Percentiles rank a stretch among this genome's conserved stretches.
Evolutionary conservation across 208 protist species (phyloP).

Genomic region (Wallacemonas sp.): DNA sequence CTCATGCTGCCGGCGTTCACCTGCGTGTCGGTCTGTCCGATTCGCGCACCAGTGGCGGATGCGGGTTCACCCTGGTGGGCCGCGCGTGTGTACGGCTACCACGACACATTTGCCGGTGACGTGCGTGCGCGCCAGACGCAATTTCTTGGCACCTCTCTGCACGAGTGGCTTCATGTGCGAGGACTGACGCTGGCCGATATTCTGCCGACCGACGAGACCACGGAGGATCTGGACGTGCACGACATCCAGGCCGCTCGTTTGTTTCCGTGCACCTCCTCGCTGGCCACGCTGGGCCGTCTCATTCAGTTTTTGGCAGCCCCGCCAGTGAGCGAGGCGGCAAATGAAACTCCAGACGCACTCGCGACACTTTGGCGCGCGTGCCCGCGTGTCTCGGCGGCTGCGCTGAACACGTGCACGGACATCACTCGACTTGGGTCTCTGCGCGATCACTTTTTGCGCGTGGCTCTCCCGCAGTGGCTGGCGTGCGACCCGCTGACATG

Average conservation of each 20-base stretch:
- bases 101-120: slow-evolving; percentile 38
- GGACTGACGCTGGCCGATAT: slow-evolving; percentile 27
- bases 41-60: slow-evolving; percentile 1
- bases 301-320: slow-evolving; percentile 27
- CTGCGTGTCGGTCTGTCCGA: slow-evolving; percentile 43
- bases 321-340: slow-evolving; percentile 4
- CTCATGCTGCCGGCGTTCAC: slow-evolving; percentile 29
- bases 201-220: not conserved
- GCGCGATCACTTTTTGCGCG: slow-evolving; percentile 37
- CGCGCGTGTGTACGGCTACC: slow-evolving; percentile 44
- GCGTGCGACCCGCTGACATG: not conserved
- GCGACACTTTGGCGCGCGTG: slow-evolving; percentile 32
- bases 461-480: slow-evolving; percentile 31
- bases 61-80: slow-evolving; percentile 6
- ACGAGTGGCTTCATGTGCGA: slow-evolving; percentile 32
- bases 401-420: slow-evolving; percentile 36
- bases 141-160: slow-evolving; percentile 36
- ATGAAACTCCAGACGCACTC: slow-evolving; percentile 6
- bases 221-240: not conserved
- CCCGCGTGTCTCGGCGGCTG: slow-evolving; percentile 42
- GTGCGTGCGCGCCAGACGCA: slow-evolving; percentile 21
- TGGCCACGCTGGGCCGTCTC: slow-evolving; percentile 32
- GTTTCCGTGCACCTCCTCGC: slow-evolving; percentile 22
- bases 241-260: slow-evolving; percentile 14
- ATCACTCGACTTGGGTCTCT: slow-evolving; percentile 23